Conservation (phyloP, 1,139 yeast genomes). For the Yamadazyma spencermartinsiae region DNA sequence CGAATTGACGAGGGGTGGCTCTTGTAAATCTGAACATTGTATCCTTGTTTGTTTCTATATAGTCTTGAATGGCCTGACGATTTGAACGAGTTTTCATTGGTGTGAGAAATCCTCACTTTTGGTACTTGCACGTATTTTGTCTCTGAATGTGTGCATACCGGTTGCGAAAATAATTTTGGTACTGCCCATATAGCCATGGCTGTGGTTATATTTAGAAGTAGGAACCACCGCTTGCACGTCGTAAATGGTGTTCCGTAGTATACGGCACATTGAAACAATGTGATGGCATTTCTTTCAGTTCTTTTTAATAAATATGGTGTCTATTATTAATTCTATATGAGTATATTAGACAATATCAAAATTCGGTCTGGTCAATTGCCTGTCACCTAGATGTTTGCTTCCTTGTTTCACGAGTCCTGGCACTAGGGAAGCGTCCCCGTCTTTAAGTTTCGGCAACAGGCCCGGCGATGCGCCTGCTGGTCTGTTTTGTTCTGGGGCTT, state of each 20-base stretch:
- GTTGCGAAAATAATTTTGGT: not conserved
- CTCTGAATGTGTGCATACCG: not conserved
- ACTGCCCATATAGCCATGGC: too few relatives aligned
- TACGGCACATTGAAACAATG: too few relatives aligned
- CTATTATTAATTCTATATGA: too few relatives aligned
- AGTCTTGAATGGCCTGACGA: conserved; percentile 16
- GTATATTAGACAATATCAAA: not conserved
- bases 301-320: too few relatives aligned
- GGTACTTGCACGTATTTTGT: not conserved
- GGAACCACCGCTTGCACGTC: too few relatives aligned
- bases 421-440: not conserved
- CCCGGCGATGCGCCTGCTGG: not conserved
- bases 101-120: not conserved
- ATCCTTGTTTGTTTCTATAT: conserved; percentile 1
- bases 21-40: conserved; percentile 34
- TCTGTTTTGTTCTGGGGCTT: not conserved
- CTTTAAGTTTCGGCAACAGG: not conserved
- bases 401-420: conserved; percentile 1
- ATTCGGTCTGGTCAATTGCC: not conserved
- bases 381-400: not conserved
- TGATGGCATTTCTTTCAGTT: too few relatives aligned
- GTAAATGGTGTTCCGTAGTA: too few relatives aligned
- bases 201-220: too few relatives aligned
- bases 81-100: conserved; percentile 13
- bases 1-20: conserved; percentile 40